Percentiles rank a stretch among this genome's conserved stretches.
These are phyloP conservation scores for Termitomyces sp. DNA, from an alignment of 768 basidiomycete species.

Conservation along the genomic window DNA sequence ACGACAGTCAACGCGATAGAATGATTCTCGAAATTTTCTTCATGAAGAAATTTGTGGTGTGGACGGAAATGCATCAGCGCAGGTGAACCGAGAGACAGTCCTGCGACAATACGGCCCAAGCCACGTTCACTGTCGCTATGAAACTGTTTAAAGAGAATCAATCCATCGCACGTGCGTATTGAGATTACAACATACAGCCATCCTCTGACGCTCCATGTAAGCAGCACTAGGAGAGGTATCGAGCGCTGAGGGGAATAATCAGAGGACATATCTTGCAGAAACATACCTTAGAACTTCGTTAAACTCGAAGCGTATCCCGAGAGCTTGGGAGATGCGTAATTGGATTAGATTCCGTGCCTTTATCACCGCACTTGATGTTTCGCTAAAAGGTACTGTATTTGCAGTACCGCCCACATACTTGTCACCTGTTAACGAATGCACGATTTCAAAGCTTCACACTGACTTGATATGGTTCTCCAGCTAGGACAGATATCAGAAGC, in stretches of 20 bases:
- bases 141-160: slow-evolving; percentile 42
- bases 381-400: slow-evolving; percentile 63
- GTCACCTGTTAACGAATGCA: background rate
- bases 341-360: slow-evolving; percentile 59
- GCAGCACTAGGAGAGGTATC: slow-evolving; percentile 50
- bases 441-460: slow-evolving; percentile 3
- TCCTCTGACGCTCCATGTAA: slow-evolving; percentile 83
- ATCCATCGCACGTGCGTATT: background rate
- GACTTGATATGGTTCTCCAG: slow-evolving; percentile 80
- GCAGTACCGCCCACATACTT: slow-evolving; percentile 79
- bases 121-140: slow-evolving; percentile 78
- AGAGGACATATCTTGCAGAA: background rate
- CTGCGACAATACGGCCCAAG: slow-evolving; percentile 69
- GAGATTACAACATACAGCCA: slow-evolving; percentile 53
- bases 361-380: slow-evolving; percentile 55
- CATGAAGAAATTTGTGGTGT: slow-evolving; percentile 30
- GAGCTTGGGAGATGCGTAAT: slow-evolving; percentile 44
- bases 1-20: slow-evolving; percentile 48
- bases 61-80: slow-evolving; percentile 79
- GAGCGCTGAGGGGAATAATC: background rate
- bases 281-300: slow-evolving; percentile 72
- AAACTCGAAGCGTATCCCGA: slow-evolving; percentile 42
- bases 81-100: slow-evolving; percentile 72
- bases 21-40: slow-evolving; percentile 23
- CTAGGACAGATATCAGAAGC: slow-evolving; percentile 30